phyloP scores from a whole-genome alignment of 139 green algal species.

The Tetraselmis striata region DNA sequence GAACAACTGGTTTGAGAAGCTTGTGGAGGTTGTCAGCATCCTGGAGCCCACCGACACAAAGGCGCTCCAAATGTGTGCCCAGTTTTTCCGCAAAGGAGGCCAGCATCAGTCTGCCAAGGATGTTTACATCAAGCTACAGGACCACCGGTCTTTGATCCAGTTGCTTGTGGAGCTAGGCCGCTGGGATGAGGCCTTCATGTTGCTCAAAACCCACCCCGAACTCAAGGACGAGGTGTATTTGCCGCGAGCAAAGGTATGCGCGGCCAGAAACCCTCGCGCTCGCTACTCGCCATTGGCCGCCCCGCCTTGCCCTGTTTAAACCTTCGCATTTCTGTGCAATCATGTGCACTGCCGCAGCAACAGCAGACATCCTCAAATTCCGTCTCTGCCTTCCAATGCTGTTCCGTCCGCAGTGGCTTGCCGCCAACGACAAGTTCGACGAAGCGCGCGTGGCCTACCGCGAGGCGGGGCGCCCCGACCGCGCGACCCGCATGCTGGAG shows the following conservation, averaged over 20 bases:
- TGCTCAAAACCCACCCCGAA: constrained; percentile 48
- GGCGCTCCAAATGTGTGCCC: constrained; percentile 23
- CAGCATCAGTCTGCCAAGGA: constrained; percentile 58
- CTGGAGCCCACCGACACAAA: constrained; percentile 38
- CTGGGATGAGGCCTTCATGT: constrained; percentile 66
- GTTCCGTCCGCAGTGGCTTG: constrained; percentile 53
- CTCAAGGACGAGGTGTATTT: constrained; percentile 29
- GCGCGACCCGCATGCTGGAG: constrained; percentile 45
- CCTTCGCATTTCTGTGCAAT: too few relatives aligned
- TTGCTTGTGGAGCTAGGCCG: constrained; percentile 49
- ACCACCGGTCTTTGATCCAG: constrained; percentile 41
- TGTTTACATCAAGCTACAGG: constrained; percentile 51
- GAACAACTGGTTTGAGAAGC: constrained; percentile 61
- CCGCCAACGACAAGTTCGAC: constrained; percentile 32
- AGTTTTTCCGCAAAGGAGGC: constrained; percentile 24
- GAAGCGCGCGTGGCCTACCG: constrained; percentile 44
- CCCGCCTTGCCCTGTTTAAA: too few relatives aligned
- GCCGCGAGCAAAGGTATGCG: constrained; percentile 25
- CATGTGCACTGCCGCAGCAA: too few relatives aligned
- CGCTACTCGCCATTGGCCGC: too few relatives aligned
- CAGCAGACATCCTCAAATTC: too few relatives aligned
- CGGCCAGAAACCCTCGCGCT: neutral
- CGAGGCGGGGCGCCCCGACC: constrained; percentile 28
- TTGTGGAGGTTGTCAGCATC: constrained; percentile 45
- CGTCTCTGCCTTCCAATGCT: too few relatives aligned